Evolutionary conservation across 148 eudicot genomes (phyloP), one percentile per base, ranked within the genome.

Genomic region (Rhododendron vialii): DNA sequence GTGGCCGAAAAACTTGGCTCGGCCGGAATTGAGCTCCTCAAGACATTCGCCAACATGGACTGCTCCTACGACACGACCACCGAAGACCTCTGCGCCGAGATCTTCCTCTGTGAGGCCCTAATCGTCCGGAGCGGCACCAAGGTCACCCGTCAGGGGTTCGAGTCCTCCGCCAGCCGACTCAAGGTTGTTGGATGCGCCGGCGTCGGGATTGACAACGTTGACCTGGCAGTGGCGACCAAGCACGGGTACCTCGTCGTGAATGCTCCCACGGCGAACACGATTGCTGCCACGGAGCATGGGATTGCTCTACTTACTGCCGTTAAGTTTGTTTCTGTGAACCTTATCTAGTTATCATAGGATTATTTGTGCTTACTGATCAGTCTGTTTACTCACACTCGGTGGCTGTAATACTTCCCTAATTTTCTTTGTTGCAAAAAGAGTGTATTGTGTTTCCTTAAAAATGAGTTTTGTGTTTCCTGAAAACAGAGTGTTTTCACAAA

Each of bases 171-270:
- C 9, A 48, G 84, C 22, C 15, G 78, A 26, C 67, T 86, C 30
- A 86, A 86, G 83, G 87, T 86, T 2, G 87, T 86, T 4, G 87
- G 87, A 8, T 45, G 84, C 1, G 84, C 87, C 30, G 84, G 87
- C 2, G 78, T 85, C 4, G 87, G 87, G 2, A 80, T 85, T 9
- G 87, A 85, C 22, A 85, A 80, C 43, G 79, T 85, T 7, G 87
- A 85, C 61, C 33, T 80, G 14, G 24, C 77, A 10, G 84, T 79
- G 0, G 87, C 84, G 2, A 79, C 84, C 18, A 79, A 79, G 61
- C 77, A 63, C 22, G 87, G 87, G 2, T 79, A 78, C 35, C 79
- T 86, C 33, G 80, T 86, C 5, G 79, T 86, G 11, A 86, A 86
- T 36, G 84, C 87, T 17, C 87, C 87, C 15, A 80, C 84, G 22